These are phyloP conservation scores for Grifola frondosa DNA, from an alignment of 1,284 basidiomycete species.

Conservation along the genomic window DNA sequence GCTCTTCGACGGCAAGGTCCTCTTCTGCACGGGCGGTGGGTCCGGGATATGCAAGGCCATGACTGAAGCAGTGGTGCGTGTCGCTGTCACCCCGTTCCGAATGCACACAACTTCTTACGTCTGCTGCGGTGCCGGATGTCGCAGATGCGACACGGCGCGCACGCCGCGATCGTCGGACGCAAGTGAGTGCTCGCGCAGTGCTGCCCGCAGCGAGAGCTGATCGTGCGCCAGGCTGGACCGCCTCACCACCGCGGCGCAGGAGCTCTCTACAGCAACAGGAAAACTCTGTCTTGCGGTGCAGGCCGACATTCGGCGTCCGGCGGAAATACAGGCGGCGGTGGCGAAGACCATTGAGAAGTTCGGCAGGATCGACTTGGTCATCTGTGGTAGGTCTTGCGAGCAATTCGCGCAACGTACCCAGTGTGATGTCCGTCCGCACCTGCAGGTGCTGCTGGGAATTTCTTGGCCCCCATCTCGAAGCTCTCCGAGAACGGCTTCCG, in stretches of 20 bases:
- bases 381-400: conserved; percentile 78
- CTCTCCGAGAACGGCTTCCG: conserved; percentile 88
- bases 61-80: conserved; percentile 74
- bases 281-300: conserved; percentile 70
- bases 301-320: conserved; percentile 83
- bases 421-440: not conserved
- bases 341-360: conserved; percentile 73
- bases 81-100: not conserved
- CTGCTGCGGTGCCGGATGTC: conserved; percentile 6
- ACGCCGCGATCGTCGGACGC: conserved; percentile 82
- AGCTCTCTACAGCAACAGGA: conserved; percentile 72
- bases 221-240: conserved; percentile 63
- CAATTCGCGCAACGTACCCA: not conserved
- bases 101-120: too few relatives aligned
- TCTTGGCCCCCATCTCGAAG: conserved; percentile 79
- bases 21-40: conserved; percentile 90
- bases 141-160: conserved; percentile 84
- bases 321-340: conserved; percentile 76
- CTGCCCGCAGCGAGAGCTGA: not conserved
- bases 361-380: conserved; percentile 92
- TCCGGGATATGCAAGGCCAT: conserved; percentile 93
- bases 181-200: conserved; percentile 53
- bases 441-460: conserved; percentile 88
- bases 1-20: conserved; percentile 89
- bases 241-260: conserved; percentile 68